A percentile compares a stretch with the other conserved stretches of the same genome.
Conservation (phyloP, 2,329 filamentous ascomycete genomes). For the Parasarocladium wereldwijsianum region DNA sequence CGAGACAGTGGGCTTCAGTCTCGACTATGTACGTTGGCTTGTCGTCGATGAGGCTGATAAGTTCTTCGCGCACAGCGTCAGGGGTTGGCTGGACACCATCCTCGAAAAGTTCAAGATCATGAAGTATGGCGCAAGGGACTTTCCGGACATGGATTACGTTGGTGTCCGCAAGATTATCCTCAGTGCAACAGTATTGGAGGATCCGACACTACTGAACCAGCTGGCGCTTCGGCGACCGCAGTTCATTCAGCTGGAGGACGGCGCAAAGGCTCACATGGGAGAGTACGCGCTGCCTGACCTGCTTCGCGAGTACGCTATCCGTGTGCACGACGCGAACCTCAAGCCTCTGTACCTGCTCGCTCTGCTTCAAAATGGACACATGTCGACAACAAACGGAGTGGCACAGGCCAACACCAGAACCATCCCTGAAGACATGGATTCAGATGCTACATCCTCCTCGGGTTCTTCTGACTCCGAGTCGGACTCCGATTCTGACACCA, state of each 20-base stretch:
- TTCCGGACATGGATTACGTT: constrained; percentile 33
- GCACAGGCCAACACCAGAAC: constrained; percentile 6
- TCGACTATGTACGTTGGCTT: constrained; percentile 72
- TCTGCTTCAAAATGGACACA: constrained; percentile 46
- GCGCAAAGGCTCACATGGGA: constrained; percentile 23
- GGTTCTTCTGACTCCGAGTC: constrained; percentile 15
- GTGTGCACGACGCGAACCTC: constrained; percentile 52
- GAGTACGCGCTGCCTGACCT: constrained; percentile 44
- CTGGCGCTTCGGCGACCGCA: constrained; percentile 60
- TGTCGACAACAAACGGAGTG: constrained; percentile 15
- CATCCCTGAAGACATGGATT: constrained; percentile 15
- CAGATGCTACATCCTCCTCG: constrained; percentile 19
- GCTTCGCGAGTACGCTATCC: constrained; percentile 51
- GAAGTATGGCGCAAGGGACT: constrained; percentile 36
- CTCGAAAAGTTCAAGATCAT: constrained; percentile 42
- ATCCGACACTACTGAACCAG: constrained; percentile 64
- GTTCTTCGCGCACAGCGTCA: constrained; percentile 78
- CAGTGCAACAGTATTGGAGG: constrained; percentile 83
- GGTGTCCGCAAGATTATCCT: constrained; percentile 69
- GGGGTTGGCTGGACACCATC: constrained; percentile 71
- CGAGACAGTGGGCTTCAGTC: constrained; percentile 65
- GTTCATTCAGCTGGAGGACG: constrained; percentile 58
- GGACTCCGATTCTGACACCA: constrained; percentile 11
- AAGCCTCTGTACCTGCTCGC: constrained; percentile 80
- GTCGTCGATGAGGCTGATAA: constrained; percentile 92